Base-by-base conservation (phyloP, 2,329 filamentous ascomycete species). In the Colletotrichum abscissum region DNA sequence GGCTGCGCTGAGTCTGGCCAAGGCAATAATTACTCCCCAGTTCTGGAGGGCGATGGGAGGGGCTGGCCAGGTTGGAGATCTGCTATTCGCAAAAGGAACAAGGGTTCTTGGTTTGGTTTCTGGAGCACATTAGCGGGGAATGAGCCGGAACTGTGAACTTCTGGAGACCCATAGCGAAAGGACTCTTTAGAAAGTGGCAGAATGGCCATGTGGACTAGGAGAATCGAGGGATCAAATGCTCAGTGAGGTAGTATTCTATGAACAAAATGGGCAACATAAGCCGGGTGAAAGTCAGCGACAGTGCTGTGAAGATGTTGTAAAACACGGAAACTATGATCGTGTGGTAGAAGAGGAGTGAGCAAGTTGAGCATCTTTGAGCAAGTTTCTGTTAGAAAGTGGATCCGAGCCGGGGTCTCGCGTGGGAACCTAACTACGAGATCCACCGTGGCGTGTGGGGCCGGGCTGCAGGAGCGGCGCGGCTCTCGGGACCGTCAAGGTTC, bases 331-430 rank as follows among this genome's bases (percentile, higher is more conserved):
- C 19, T 5, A 46, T 42, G 26, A 30, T 42, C 38, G 24, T 22
- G 35, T 16, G 35, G 28, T 22, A 38, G 14, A 58, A 33, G 49
- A 33, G 55, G 55, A 71, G 33, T 67, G 69, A 63, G 68, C 42
- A 65, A 67, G 75, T 58, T 81, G 81, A 82, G 81, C 81, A 82
- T 69, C 67, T 81, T 81, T 82, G 81, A 82, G 81, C 81, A 82
- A 75, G 78, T 82, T 82, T 82, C 57, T 69, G 59, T 30, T 42
- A 42, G 59, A 64, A 70, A 73, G 66, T 59, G 70, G 70, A 35
- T n/a, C 57, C 11, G n/a, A 11, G 16, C 22, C 28, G 64, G 62
- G 46, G 56, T 28, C 11, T 3, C 28, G 30, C 63, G 4, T 22
- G 56, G 8, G 28, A 62, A 8, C 7, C 24, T 16, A 22, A 56